These are phyloP conservation scores for Lagenidium sp. DNA, from an alignment of 352 stramenopile species.

Conservation along the genomic window DNA sequence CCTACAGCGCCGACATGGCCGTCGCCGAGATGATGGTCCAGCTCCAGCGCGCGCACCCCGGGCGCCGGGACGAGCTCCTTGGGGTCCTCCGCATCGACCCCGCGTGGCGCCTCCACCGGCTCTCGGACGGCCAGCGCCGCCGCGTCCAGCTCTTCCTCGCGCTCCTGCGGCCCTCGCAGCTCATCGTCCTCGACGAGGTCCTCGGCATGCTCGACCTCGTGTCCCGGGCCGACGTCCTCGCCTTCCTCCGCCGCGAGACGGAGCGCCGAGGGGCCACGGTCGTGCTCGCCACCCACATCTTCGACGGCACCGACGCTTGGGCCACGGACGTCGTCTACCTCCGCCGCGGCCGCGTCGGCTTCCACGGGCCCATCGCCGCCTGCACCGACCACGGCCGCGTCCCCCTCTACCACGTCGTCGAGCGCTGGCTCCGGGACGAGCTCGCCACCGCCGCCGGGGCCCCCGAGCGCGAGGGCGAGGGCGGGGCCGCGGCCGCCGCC, in stretches of 20 bases:
- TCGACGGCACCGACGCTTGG: slow-evolving; percentile 97
- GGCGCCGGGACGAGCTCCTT: slow-evolving; percentile 91
- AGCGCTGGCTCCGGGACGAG: slow-evolving; percentile 91
- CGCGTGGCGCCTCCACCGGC: slow-evolving; percentile 78
- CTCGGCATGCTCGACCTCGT: slow-evolving; percentile 96
- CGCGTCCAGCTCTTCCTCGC: slow-evolving; percentile 96
- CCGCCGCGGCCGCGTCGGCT: slow-evolving; percentile 39
- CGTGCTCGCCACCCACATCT: slow-evolving; percentile 92
- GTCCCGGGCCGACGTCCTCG: slow-evolving; percentile 90
- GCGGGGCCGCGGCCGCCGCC: slow-evolving; percentile 25
- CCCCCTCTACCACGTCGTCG: slow-evolving; percentile 89
- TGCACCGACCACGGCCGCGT: slow-evolving; percentile 62
- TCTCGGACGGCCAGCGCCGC: slow-evolving; percentile 77
- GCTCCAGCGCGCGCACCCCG: slow-evolving; percentile 90
- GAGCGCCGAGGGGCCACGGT: slow-evolving; percentile 52
- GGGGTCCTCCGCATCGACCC: slow-evolving; percentile 95
- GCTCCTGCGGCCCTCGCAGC: slow-evolving; percentile 93
- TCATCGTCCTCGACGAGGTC: slow-evolving; percentile 98
- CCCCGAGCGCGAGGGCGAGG: slow-evolving; percentile 55
- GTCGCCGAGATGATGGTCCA: slow-evolving; percentile 97
- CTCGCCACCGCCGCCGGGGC: slow-evolving; percentile 75
- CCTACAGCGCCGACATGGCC: slow-evolving; percentile 91
- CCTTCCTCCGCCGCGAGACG: slow-evolving; percentile 87
- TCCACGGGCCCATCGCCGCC: slow-evolving; percentile 49
- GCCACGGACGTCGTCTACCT: slow-evolving; percentile 94